Base-by-base conservation (phyloP, 148 eudicot genomes). In the Chenopodium quinoa region DNA sequence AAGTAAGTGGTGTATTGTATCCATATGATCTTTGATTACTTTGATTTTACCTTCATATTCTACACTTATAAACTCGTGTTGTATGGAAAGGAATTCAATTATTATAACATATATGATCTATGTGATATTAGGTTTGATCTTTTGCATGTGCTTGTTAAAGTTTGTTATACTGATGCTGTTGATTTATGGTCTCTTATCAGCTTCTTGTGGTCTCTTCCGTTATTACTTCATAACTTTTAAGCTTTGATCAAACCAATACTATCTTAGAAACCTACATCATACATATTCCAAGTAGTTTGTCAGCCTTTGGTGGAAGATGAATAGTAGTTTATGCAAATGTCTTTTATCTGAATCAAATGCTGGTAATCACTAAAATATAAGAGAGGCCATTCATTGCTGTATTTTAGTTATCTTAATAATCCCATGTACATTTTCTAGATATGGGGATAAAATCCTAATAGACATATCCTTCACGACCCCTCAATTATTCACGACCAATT, bases 1-100 rank as follows among this genome's bases (percentile, higher is more conserved):
- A 96, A 85, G 99, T 93, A 82, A 87, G 97, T 66, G 65, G 50
- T 22, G 67, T 44, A 77, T 40, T 63, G 73, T 78, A 25, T 69
- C 64, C n/a, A 50, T 82, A 32, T 48, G 62, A 58, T 77, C 17
- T 46, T 31, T 40, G 44, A 40, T 40, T 17, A 52, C 22, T 50
- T n/a, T 50, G 27, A n/a, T 76, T 20, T 37, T n/a, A 17, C 13
- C 44, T 40, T 40, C n/a, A 75, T 54, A 9, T 40, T 10, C 4
- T 60, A 31, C 71, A 71, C 50, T 63, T 22, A 25, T 11, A 50
- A 52, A 40, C 25, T 14, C 12, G 4, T 27, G 14, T 75, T 13
- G 67, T 81, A 17, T 25, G 68, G 50, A 40, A n/a, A 37, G 27
- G 46, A 23, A 16, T 62, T 13, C 31, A 37, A 20, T 29, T 4